Base-by-base conservation (phyloP, 441 rosid genomes). In the Arabidopsis lyrata region DNA sequence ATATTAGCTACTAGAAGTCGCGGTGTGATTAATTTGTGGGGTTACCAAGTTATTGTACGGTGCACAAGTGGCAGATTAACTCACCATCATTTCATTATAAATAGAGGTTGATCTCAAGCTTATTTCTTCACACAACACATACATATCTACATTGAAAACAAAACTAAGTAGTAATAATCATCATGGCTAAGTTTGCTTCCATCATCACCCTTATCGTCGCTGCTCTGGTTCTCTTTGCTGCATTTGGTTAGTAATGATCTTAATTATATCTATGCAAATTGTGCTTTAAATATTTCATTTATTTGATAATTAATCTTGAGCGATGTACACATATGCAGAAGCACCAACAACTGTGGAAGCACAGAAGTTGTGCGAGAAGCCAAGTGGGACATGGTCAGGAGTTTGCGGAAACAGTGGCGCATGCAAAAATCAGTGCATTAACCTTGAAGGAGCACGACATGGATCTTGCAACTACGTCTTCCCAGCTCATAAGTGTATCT, bases 381-480 rank as follows among this genome's bases (percentile, higher is more conserved):
- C n/a, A 44, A 68, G 73, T 68, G 56, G 45, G 6, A 68, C 73
- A 44, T 7, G 10, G 44, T 18, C 47, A 3, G 65, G 47, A 32
- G 47, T 44, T 0, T 68, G 73, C 56, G 56, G 20, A 44, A 68
- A 20, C 65, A 57, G 1, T 11, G 22, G 35, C 15, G 38, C 57
- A 0, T 69, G 74, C 36, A 69, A 34, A 36, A 47, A 34, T 6
- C 66, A 57, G 27, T 69, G 73, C 57, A 34, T 57, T 45, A 57
- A 45, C 15, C 35, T 47, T 58, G 74, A 69, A n/a, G 18, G 66
- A 20, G 66, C 74, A 58, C 35, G 16, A 9, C 57, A 69, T 35
- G 74, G 74, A 45, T 34, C 74, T 34, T 69, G 74, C 74, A 69
- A 22, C 56, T 58, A 47, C n/a, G 4, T 24, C 36, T 58, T 58